Evolutionary conservation across 2,329 filamentous ascomycete genomes (phyloP), one percentile per base, ranked within the genome.

Genomic region (Akanthomyces lecanii): DNA sequence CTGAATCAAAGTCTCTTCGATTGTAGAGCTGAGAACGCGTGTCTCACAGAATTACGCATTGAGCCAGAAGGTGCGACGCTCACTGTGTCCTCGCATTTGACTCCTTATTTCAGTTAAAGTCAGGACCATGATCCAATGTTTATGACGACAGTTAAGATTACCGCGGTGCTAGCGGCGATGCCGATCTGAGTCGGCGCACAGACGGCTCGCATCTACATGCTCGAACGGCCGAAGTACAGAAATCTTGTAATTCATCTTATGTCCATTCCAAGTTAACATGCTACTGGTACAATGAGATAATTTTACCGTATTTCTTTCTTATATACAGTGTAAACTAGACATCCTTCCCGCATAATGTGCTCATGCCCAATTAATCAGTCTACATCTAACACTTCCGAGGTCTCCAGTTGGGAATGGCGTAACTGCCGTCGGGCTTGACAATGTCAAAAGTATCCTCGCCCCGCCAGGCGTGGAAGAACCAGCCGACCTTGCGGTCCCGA

Each of bases 221-320:
- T 16, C 8, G 11, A 40, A 16, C 16, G 38, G 12, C 14, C 3
- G 33, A 2, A 2, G 14, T 16, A 7, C 38, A 40, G 5, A 40
- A 40, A 16, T 40, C 38, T 40, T 40, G 12, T 16, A 14, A 40
- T 16, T 53, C 25, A 1, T 38, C 21, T 18, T 53, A 53, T 53
- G 8, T 53, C 14, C 30, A 38, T 16, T 38, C 18, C 36, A 53
- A 12, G 0, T 67, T 81, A 2, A 78, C 78, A 2, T 66, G 82
- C 8, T 77, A 81, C 63, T 52, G 50, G 28, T 38, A 38, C 38
- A 30, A 30, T 25, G 12, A n/a, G 21, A 4, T 2, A 66, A 81
- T 8, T 23, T 8, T 14, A 2, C 23, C 11, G 28, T 50, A 30
- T 23, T 18, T 50, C 4, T 14, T 16, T 48, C 25, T 16, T 14